Evolutionary conservation across 164 flowering plant genomes (phyloP), one percentile per base, ranked within the genome.

Genomic region (Dillenia turbinata): DNA sequence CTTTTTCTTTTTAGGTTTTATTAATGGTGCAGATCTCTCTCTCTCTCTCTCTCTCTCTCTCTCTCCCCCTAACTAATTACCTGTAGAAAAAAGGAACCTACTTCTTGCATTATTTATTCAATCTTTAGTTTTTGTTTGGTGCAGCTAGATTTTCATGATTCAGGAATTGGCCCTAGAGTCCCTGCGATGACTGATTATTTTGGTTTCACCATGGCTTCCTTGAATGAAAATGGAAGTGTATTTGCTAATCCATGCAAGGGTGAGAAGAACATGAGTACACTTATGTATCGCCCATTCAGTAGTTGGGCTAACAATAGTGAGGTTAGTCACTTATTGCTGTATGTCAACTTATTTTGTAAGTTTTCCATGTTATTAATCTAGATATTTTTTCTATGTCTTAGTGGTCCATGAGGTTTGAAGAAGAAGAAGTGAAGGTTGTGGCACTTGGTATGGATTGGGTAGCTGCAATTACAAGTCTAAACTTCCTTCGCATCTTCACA

Each of bases 341-440:
- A 26, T 1, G 40, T 26, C 40, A 26, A 26, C 5, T 1, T 26
- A 26, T 26, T 26, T 26, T 26, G 40, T 26, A 26, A 26, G 40
- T 26, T 26, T 26, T 26, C 40, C 40, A 26, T 26, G 40, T 26
- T 26, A 26, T 26, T 26, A 3, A 5, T 26, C 5, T 26, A 26
- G 40, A 26, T 5, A 26, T 2, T 26, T 26, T 24, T 11, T 74
- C 49, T 57, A 59, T 2, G 80, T 63, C 49, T 33, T 64, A 95
- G 99, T 95, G 99, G 99, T 88, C 92, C 14, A 88, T 92, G 99
- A 78, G 97, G 65, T 87, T 92, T 79, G 99, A 92, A 72, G 90
- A 77, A 40, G 99, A 95, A 77, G 99, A 92, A 78, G 99, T 92
- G 66, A 90, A 84, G 77, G 96, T 64, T 69, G 90, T 95, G 56